phyloP scores from a whole-genome alignment of 2,329 filamentous ascomycete species.

The Cryphonectria nitschkei region DNA sequence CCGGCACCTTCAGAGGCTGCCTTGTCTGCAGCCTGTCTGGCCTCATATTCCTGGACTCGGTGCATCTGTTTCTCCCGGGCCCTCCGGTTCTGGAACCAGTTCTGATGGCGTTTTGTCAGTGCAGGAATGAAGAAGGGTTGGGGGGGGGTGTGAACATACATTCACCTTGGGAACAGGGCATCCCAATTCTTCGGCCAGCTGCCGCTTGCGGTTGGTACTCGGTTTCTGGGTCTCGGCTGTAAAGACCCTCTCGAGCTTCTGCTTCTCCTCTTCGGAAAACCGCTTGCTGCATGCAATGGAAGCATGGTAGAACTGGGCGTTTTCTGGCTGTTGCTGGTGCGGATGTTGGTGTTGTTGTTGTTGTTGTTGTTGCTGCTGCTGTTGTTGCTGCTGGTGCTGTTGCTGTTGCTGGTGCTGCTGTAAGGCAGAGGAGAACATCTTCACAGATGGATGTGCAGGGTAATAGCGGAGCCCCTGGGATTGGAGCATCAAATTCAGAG shows the following conservation, averaged over 20 bases:
- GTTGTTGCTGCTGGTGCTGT: background rate
- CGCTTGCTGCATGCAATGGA: constrained; percentile 29
- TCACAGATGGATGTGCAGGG: constrained; percentile 22
- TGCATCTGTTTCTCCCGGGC: constrained; percentile 68
- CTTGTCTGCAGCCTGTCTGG: constrained; percentile 45
- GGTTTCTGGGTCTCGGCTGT: constrained; percentile 30
- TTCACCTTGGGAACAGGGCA: constrained; percentile 29
- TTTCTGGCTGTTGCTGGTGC: constrained; percentile 20
- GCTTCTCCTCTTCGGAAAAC: constrained; percentile 29
- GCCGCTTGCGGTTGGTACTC: constrained; percentile 28
- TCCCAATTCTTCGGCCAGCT: constrained; percentile 27
- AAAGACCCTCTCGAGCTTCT: constrained; percentile 29
- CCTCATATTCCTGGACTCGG: constrained; percentile 56
- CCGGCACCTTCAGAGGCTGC: constrained; percentile 40
- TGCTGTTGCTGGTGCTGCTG: background rate
- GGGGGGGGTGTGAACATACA: constrained; percentile 7
- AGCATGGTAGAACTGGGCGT: constrained; percentile 26
- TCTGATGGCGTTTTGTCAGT: constrained; percentile 49
- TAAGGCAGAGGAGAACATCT: constrained; percentile 24
- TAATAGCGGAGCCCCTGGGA: constrained; percentile 26
- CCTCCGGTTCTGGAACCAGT: constrained; percentile 71
- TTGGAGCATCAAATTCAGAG: constrained; percentile 26
- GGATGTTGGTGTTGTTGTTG: background rate
- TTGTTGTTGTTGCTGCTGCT: constrained; percentile 5
- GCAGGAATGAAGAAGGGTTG: constrained; percentile 2